Evolutionary conservation across 371 early-diverging fungal species (phyloP).

Genomic region (Dinochytrium kinnereticum): DNA sequence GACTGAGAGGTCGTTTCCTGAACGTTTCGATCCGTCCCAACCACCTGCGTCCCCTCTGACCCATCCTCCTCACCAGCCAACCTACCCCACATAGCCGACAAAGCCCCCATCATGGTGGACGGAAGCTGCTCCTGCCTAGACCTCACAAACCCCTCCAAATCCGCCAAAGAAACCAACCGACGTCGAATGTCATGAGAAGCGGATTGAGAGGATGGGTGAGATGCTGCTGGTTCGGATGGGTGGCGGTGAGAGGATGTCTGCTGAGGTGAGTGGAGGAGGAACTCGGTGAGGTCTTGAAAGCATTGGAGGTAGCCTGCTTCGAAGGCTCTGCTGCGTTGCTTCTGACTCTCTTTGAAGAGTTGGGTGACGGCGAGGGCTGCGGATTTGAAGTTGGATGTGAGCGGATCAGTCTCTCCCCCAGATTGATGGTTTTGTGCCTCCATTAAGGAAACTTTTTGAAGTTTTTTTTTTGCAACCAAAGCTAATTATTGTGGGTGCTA

Average conservation of each 20-base stretch:
- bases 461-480: no score
- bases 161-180: neutral
- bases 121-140: neutral
- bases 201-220: neutral
- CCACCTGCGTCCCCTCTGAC: neutral
- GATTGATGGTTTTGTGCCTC: neutral
- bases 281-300: slow-evolving; percentile 1
- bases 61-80: no score
- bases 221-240: neutral
- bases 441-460: neutral
- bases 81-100: neutral
- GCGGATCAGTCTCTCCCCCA: neutral
- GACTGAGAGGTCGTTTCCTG: neutral
- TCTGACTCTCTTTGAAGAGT: slow-evolving; percentile 15
- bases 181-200: neutral
- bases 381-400: neutral
- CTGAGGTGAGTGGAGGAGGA: neutral
- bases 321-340: slow-evolving; percentile 7
- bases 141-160: neutral
- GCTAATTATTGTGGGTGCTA: no score
- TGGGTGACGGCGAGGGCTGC: slow-evolving; percentile 21
- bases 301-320: slow-evolving; percentile 20
- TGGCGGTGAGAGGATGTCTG: no score
- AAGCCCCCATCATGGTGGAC: neutral
- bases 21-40: neutral